A percentile compares a stretch with the other conserved stretches of the same genome.
Evolutionary conservation across 2,329 filamentous ascomycete genomes (phyloP).

Genomic region (Cercospora sp.): DNA sequence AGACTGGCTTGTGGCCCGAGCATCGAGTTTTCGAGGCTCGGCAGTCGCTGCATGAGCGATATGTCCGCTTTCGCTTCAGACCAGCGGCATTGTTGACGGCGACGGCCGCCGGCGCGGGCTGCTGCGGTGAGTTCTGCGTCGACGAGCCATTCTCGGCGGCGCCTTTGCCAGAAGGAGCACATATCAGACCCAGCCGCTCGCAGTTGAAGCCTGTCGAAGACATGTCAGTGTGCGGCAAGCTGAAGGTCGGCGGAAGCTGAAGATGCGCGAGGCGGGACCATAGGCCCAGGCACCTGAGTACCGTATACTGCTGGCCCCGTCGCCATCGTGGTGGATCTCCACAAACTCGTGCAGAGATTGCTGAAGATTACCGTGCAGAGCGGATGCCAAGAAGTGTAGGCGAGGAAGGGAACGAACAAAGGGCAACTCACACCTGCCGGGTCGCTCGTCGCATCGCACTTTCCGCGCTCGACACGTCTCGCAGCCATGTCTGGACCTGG

Average conservation of each 20-base stretch:
- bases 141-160: neutral
- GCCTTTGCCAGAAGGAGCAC: constrained; percentile 20
- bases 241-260: neutral
- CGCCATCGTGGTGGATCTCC: neutral
- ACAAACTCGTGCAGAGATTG: neutral
- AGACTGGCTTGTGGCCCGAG: constrained; percentile 29
- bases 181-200: constrained; percentile 27
- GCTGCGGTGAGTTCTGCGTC: neutral
- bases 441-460: constrained; percentile 27
- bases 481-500: constrained; percentile 24
- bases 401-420: neutral
- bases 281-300: neutral
- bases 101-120: constrained; percentile 7
- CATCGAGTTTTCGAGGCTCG: constrained; percentile 29
- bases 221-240: constrained; percentile 3
- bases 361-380: neutral
- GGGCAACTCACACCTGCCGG: constrained; percentile 17
- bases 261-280: neutral
- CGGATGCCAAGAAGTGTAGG: neutral
- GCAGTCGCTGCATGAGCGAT: constrained; percentile 28
- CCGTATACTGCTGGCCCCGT: neutral
- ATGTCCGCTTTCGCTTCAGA: constrained; percentile 29
- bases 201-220: constrained; percentile 23
- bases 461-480: constrained; percentile 31
- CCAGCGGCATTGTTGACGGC: constrained; percentile 13